Percentiles rank a stretch among this genome's conserved stretches.
Conservation (phyloP, 2,329 filamentous ascomycete genomes). For the Trichoderma lentiforme region DNA sequence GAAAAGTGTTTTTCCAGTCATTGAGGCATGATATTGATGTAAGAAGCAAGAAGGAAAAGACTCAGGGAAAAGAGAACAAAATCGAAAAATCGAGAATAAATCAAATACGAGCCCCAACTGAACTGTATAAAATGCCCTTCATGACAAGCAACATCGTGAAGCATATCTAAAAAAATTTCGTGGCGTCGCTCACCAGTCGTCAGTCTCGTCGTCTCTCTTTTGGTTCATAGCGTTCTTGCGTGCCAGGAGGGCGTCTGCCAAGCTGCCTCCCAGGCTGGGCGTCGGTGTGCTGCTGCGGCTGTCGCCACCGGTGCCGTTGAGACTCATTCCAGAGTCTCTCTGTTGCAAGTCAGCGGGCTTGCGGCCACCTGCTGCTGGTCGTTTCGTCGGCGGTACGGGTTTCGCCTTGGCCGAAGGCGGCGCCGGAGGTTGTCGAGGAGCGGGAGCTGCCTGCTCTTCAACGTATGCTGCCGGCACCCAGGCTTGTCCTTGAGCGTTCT, state of each 20-base stretch:
- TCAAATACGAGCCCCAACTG: not conserved
- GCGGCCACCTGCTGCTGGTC: conserved; percentile 62
- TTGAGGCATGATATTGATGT: not conserved
- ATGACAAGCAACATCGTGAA: conserved; percentile 4
- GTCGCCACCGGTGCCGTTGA: conserved; percentile 52
- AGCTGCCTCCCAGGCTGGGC: conserved; percentile 66
- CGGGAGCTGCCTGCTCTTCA: conserved; percentile 70
- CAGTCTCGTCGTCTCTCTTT: conserved; percentile 64
- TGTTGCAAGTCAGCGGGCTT: conserved; percentile 69
- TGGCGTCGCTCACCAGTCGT: conserved; percentile 56
- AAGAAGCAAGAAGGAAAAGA: not conserved
- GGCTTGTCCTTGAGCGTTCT: conserved; percentile 68
- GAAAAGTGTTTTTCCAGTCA: conserved; percentile 5
- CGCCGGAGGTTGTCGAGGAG: conserved; percentile 67
- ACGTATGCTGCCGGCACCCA: conserved; percentile 96
- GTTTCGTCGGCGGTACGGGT: conserved; percentile 73
- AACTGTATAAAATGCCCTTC: conserved; percentile 19
- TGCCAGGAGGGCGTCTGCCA: conserved; percentile 75
- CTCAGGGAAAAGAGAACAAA: not conserved
- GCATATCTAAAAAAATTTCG: conserved; percentile 1
- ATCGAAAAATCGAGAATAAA: conserved; percentile 14
- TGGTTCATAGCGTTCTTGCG: conserved; percentile 71
- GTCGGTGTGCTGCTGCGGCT: conserved; percentile 71
- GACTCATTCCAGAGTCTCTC: conserved; percentile 67
- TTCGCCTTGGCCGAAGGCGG: conserved; percentile 62